Evolutionary conservation across 164 flowering plant species (phyloP).

Genomic region (Magnolia kwangsiensis): DNA sequence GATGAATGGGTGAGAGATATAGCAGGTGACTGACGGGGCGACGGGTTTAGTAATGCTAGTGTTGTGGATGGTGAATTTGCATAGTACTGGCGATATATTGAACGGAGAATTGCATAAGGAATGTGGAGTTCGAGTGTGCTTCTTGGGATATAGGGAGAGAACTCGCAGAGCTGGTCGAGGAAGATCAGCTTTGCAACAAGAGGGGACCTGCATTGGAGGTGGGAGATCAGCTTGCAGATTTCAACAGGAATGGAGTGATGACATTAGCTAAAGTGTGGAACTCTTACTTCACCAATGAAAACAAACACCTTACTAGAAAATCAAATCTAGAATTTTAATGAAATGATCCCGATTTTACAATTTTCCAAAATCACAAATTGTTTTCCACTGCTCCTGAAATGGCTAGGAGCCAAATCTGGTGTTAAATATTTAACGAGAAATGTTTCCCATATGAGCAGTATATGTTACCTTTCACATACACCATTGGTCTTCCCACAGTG

Average conservation of each 20-base stretch:
- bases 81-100: constrained; percentile 88
- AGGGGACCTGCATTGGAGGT: constrained; percentile 55
- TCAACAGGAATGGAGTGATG: not conserved
- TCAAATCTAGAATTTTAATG: no score
- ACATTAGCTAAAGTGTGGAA: not conserved
- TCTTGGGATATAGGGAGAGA: constrained; percentile 81
- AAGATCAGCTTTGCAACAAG: constrained; percentile 84
- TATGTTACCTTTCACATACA: no score
- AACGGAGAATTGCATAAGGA: constrained; percentile 83
- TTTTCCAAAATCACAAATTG: no score
- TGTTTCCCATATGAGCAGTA: no score
- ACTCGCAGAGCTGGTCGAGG: constrained; percentile 86
- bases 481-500: no score
- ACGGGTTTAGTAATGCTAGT: constrained; percentile 45
- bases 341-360: no score
- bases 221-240: constrained; percentile 1
- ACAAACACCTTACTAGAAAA: no score
- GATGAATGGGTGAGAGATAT: constrained; percentile 61
- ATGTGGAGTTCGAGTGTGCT: constrained; percentile 74
- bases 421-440: no score
- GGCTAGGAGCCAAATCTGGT: no score
- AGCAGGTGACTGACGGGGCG: constrained; percentile 81
- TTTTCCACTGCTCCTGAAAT: no score
- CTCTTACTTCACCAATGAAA: no score
- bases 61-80: constrained; percentile 56